phyloP scores from a whole-genome alignment of 1,284 basidiomycete genomes.

The Pseudozyma flocculosa region DNA sequence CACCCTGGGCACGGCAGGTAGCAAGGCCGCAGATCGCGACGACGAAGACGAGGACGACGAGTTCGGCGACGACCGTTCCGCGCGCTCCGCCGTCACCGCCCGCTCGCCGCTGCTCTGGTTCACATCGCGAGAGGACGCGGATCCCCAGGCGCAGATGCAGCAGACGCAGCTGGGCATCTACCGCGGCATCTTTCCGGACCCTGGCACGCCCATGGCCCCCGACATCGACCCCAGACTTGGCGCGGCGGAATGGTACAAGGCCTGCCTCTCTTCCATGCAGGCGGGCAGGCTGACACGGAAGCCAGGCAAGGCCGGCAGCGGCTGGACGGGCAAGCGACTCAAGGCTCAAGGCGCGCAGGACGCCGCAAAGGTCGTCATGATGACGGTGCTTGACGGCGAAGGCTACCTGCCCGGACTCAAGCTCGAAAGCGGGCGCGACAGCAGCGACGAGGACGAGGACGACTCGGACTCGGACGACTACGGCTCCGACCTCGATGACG shows the following conservation, averaged over 20 bases:
- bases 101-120: conserved; percentile 78
- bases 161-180: conserved; percentile 87
- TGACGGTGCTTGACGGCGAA: conserved; percentile 47
- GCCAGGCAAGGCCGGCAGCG: conserved; percentile 5
- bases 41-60: conserved; percentile 37
- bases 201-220: conserved; percentile 38
- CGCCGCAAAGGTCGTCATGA: conserved; percentile 39
- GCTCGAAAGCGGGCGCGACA: conserved; percentile 8
- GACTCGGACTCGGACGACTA: conserved; percentile 8
- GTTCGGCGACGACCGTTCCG: conserved; percentile 56
- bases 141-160: conserved; percentile 56
- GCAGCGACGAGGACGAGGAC: conserved; percentile 18
- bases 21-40: conserved; percentile 3
- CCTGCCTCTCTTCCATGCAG: conserved; percentile 62
- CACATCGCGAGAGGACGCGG: conserved; percentile 65
- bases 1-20: conserved; percentile 6
- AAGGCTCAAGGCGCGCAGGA: conserved; percentile 46
- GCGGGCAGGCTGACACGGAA: conserved; percentile 33
- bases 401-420: conserved; percentile 33
- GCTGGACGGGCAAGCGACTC: conserved; percentile 48
- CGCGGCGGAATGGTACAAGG: conserved; percentile 17
- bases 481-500: conserved; percentile 12
- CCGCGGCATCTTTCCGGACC: conserved; percentile 69
- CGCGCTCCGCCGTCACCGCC: conserved; percentile 64
- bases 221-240: conserved; percentile 5